Percentiles rank a stretch among this genome's conserved stretches.
Evolutionary conservation across 805 yeast species (phyloP).

Genomic region (Lachancea fermentati): DNA sequence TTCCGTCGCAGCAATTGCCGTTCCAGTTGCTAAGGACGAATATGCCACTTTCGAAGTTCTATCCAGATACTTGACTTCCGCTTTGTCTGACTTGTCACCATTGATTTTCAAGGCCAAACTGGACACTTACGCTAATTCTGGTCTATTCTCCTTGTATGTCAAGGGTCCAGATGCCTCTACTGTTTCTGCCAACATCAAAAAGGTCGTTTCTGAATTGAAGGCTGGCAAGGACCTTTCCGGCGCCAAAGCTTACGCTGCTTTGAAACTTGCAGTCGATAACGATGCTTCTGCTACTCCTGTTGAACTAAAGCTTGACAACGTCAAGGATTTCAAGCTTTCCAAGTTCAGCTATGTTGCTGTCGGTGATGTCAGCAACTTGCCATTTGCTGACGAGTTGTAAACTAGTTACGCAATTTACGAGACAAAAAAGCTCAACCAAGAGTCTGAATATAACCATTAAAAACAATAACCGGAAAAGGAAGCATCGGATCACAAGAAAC

Average conservation of each 20-base stretch:
- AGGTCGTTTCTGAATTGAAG: conserved; percentile 48
- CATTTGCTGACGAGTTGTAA: conserved; percentile 84
- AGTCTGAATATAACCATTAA: not conserved
- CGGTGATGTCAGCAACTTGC: conserved; percentile 82
- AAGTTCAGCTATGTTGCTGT: conserved; percentile 82
- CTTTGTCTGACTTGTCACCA: conserved; percentile 51
- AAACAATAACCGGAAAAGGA: not conserved
- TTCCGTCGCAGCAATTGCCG: conserved; percentile 73
- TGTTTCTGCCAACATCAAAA: conserved; percentile 57
- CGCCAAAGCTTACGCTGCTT: conserved; percentile 51
- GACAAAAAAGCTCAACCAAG: no score
- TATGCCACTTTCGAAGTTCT: conserved; percentile 66
- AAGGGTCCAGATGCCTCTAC: conserved; percentile 51
- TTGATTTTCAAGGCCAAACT: conserved; percentile 49
- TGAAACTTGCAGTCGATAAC: conserved; percentile 39
- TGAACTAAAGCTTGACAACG: conserved; percentile 35
- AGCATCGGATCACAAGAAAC: not conserved
- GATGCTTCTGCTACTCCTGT: conserved; percentile 33
- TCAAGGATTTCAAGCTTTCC: conserved; percentile 43
- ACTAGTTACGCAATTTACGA: not conserved
- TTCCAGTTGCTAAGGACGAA: conserved; percentile 63
- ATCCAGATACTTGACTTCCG: conserved; percentile 56
- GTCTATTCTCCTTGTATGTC: conserved; percentile 69
- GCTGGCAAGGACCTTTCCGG: conserved; percentile 51
- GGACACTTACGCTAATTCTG: conserved; percentile 68